phyloP scores from a whole-genome alignment of 306 rosid genomes.

The Leucaena leucocephala region DNA sequence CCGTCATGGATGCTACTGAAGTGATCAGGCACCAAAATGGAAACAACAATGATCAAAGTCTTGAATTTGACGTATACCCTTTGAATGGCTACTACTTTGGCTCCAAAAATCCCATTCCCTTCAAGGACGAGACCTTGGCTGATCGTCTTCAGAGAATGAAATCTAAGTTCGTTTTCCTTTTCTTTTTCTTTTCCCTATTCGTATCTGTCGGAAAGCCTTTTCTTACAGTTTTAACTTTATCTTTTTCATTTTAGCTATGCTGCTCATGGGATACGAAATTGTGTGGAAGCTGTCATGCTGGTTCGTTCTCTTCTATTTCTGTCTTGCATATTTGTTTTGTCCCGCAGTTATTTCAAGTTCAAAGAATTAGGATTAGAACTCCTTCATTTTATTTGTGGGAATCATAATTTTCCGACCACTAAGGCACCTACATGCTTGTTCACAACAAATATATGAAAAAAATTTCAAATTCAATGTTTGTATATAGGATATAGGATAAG shows the following conservation, averaged over 20 bases:
- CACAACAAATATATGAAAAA: neutral
- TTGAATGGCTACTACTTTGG: slow-evolving; percentile 74
- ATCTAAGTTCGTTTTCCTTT: slow-evolving; percentile 53
- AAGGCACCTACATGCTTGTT: neutral
- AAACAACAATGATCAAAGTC: slow-evolving; percentile 27
- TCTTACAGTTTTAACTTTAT: neutral
- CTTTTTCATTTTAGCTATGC: slow-evolving; percentile 52
- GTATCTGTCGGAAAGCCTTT: neutral
- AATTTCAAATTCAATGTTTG: neutral
- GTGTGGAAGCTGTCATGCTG: slow-evolving; percentile 80
- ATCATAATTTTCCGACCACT: neutral
- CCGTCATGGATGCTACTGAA: neutral
- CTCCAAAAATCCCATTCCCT: slow-evolving; percentile 59
- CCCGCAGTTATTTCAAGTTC: neutral
- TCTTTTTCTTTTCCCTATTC: neutral
- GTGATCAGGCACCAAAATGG: slow-evolving; percentile 17
- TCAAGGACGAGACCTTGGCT: slow-evolving; percentile 52
- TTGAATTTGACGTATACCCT: slow-evolving; percentile 62
- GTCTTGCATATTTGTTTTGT: neutral
- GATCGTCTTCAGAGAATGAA: slow-evolving; percentile 61
- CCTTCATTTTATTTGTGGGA: neutral
- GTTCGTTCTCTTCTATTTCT: slow-evolving; percentile 43
- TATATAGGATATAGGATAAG: neutral
- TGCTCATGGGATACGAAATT: slow-evolving; percentile 71
- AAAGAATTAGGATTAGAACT: neutral